Base-by-base conservation (phyloP, 1,284 basidiomycete species). In the Trichosporon ovoides region DNA sequence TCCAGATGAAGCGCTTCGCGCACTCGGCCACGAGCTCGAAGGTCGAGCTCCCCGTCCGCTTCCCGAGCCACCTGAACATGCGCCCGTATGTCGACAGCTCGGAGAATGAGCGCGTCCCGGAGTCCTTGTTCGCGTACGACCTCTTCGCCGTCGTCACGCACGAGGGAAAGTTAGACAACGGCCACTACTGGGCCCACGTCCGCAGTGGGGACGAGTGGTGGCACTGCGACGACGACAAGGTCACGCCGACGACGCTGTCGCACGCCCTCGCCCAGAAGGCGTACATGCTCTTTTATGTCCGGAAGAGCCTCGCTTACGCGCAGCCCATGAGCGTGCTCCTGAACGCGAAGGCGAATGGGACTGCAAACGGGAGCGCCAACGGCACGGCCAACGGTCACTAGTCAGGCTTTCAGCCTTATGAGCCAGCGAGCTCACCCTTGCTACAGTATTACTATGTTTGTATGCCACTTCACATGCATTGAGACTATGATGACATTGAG, bases 1-100 rank as follows among this genome's bases (percentile, higher is more conserved):
- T 98, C 67, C 95, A 98, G 74, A 87, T 98, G 78, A 98, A 98
- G 83, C 86, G 94, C 4, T 98, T 97, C 74, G 94, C 96, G 69
- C 92, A 97, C 68, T 87, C 85, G 69, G 83, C 84, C 2, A 81
- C 83, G 22, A 83, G 89, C 2, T 84, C 85, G 64, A 98, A 98
- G 79, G 87, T 98, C 57, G 92, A 95, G 69, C 82, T 85, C 1
- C 84, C 83, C 22, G 86, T 98, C 53, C 84, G 85, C 2, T 92
- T 96, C 72, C 91, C 94, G 0, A 83, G 86, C 3, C 81, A 81
- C 43, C 81, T 97, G 48, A 90, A 96, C 73, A 93, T 98, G 88
- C 83, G 86, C 9, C 87, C 90, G 1, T 97, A 86, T 71, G 91
- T 88, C 1, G 78, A 73, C 22, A 36, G 28, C 53, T 18, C 24